phyloP scores from a whole-genome alignment of 208 protist genomes.

The Leptomonas seymouri region DNA sequence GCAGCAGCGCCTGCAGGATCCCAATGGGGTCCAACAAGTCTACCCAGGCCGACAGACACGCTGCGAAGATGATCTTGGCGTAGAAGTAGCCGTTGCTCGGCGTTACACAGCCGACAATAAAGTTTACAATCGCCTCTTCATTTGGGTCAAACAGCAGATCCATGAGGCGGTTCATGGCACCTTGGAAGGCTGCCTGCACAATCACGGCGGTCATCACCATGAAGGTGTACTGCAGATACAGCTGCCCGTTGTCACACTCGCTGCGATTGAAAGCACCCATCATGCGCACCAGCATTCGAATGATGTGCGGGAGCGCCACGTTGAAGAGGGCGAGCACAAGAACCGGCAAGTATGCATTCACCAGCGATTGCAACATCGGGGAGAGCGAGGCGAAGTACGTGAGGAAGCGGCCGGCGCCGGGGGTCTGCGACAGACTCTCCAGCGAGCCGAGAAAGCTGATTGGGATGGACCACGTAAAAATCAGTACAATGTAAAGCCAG shows the following conservation, averaged over 20 bases:
- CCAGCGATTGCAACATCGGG: conserved; percentile 38
- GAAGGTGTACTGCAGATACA: conserved; percentile 85
- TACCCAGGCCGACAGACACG: conserved; percentile 65
- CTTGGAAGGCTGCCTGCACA: conserved; percentile 84
- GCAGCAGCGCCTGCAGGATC: conserved; percentile 50
- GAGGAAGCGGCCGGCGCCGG: conserved; percentile 45
- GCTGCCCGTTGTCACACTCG: conserved; percentile 59
- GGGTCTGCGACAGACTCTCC: conserved; percentile 61
- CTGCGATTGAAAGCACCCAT: conserved; percentile 77
- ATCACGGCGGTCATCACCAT: conserved; percentile 89
- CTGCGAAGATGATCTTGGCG: conserved; percentile 72
- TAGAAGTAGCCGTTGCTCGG: conserved; percentile 84
- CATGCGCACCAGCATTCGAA: conserved; percentile 58
- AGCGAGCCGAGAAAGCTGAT: conserved; percentile 79
- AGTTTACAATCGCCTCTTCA: conserved; percentile 44
- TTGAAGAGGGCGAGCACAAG: conserved; percentile 74
- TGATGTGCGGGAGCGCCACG: conserved; percentile 68
- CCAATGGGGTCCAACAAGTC: conserved; percentile 62
- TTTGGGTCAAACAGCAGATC: conserved; percentile 43
- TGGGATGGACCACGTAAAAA: conserved; percentile 78
- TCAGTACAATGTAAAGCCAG: conserved; percentile 52
- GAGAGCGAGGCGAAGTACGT: conserved; percentile 40
- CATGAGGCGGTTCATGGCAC: conserved; percentile 52
- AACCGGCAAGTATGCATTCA: conserved; percentile 74
- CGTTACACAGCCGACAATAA: conserved; percentile 75